Conservation (phyloP, 1,139 yeast genomes). For the Hanseniaspora sp. region DNA sequence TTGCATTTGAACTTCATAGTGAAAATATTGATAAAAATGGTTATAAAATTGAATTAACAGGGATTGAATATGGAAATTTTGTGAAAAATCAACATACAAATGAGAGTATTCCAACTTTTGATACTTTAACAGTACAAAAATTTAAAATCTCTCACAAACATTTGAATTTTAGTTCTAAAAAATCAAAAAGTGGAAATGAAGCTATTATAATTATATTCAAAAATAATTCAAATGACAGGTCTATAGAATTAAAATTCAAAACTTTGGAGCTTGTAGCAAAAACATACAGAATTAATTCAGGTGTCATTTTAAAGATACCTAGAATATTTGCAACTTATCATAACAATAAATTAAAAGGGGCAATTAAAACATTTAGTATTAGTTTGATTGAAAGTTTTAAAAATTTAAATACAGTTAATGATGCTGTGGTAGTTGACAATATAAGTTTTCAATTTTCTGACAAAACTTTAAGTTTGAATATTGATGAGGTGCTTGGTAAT, state of each 20-base stretch:
- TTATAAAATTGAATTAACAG: conserved; percentile 2
- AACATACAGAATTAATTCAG: conserved; percentile 13
- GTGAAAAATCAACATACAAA: neutral
- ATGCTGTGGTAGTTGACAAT: neutral
- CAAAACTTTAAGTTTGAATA: neutral
- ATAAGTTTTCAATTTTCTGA: neutral
- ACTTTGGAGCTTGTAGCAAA: conserved; percentile 15
- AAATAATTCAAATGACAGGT: neutral
- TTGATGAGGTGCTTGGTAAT: conserved; percentile 42
- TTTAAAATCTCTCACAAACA: conserved; percentile 8
- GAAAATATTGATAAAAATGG: conserved; percentile 2
- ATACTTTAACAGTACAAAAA: conserved; percentile 1
- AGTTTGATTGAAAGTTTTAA: conserved; percentile 9
- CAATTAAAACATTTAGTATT: conserved; percentile 6
- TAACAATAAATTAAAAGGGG: conserved; percentile 1
- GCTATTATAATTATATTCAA: neutral
- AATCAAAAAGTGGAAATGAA: conserved; percentile 3
- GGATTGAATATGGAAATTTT: conserved; percentile 6
- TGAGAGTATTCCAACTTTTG: neutral
- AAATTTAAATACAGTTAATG: neutral
- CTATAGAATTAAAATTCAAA: conserved; percentile 10
- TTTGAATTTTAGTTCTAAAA: conserved; percentile 18
- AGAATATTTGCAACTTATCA: neutral
- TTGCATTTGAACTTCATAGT: neutral
- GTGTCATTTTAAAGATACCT: conserved; percentile 9